Evolutionary conservation across 1,284 basidiomycete genomes (phyloP).

Genomic region (Moesziomyces globuligerus): DNA sequence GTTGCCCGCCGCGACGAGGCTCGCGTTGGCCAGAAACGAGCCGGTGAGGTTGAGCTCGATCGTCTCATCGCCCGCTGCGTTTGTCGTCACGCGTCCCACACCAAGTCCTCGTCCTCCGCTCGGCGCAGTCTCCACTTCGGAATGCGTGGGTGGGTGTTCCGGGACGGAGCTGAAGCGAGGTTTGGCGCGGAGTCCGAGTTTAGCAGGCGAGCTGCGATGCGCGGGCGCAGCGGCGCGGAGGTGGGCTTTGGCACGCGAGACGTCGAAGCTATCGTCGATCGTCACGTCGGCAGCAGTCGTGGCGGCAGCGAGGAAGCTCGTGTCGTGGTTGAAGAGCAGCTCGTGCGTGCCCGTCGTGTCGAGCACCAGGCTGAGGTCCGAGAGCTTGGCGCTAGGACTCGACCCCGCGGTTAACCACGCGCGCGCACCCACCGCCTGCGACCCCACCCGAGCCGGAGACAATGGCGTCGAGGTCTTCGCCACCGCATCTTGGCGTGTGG

Average conservation of each 20-base stretch:
- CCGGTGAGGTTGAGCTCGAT: conserved; percentile 44
- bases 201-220: conserved; percentile 23
- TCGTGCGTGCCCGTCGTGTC: conserved; percentile 33
- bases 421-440: too few species aligned
- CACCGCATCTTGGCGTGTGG: too few species aligned
- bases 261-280: conserved; percentile 44
- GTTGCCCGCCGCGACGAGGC: conserved; percentile 24
- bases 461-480: conserved; percentile 27
- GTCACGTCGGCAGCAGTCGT: conserved; percentile 42
- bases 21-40: conserved; percentile 30
- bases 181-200: conserved; percentile 15
- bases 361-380: conserved; percentile 28
- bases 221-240: conserved; percentile 11
- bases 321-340: conserved; percentile 27
- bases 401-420: conserved; percentile 15
- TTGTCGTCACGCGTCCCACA: conserved; percentile 33
- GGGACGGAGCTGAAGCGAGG: conserved; percentile 37
- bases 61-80: conserved; percentile 40
- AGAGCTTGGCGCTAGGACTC: conserved; percentile 30
- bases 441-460: too few species aligned
- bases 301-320: conserved; percentile 30
- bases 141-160: conserved; percentile 16
- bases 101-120: too few species aligned
- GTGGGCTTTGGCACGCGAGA: conserved; percentile 28
- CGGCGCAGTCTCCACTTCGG: too few species aligned